Evolutionary conservation across 2,329 filamentous ascomycete species (phyloP), one percentile per base, ranked within the genome.

Genomic region (Gremmenia infestans): DNA sequence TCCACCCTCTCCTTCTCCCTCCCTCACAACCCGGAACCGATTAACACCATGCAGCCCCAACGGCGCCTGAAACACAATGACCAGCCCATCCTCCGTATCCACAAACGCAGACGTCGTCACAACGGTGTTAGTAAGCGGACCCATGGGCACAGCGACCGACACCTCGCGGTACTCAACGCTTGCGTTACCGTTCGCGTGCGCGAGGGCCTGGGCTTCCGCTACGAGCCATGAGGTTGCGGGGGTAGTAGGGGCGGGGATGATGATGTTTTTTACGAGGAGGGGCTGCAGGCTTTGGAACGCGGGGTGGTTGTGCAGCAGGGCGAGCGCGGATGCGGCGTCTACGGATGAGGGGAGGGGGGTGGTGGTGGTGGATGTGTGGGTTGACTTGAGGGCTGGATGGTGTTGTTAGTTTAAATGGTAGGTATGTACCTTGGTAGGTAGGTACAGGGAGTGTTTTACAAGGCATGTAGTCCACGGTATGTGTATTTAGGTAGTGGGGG

Each of bases 271-370:
- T 17, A 37, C 40, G 46, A 50, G 48, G 4, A 55, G 49, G n/a
- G 57, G 52, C 22, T 59, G 57, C 1, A 52, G 52, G 43, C 15
- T 49, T 37, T 54, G 54, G 25, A 59, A 56, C 12, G 48, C 23
- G 25, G 43, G 40, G 36, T 59, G 57, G 19, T 59, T 51, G 19
- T 59, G 57, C 2, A 59, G 51, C 9, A 57, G n/a, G 8, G 52
- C 40, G 8, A 59, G 43, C 5, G 54, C 57, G 7, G 51, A 52
- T 32, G 40, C 37, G 9, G 40, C 45, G 32, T 42, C 39, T 19
- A 39, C 45, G 15, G 54, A 59, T 22, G 48, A 6, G 4, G 47
- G 50, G 3, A 59, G 40, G 5, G 54, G 54, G 22, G 57, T 59
- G 25, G 52, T 43, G 11, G 57, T 56, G 7, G 5, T 32, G 50